Base-by-base conservation (phyloP, 768 basidiomycete species). In the Tricholomella constricta region DNA sequence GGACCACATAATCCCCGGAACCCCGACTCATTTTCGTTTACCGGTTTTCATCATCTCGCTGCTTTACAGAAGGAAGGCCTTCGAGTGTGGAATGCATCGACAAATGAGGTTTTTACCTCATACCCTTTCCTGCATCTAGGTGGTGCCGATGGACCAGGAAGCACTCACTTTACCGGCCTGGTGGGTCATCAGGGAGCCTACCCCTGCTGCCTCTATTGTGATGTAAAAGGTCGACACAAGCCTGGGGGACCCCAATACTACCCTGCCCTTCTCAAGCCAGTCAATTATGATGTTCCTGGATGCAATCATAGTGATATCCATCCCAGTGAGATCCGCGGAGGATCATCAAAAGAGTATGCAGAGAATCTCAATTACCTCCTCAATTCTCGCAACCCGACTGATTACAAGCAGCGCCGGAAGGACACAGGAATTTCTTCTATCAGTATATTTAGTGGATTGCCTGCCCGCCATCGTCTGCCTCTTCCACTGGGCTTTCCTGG, bases 1-100 rank as follows among this genome's bases (percentile, higher is more conserved):
- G 73, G 76, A 0, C 73, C 73, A 0, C 64, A 75, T n/a, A 71
- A 71, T 27, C 71, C 72, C 4, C 69, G 72, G 41, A 59, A 65
- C 40, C 35, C 68, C 4, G 73, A 77, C 27, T 71, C 71, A 4
- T 76, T 65, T 48, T 41, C 70, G 0, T 74, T 66, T 51, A 64
- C 61, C 0, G 57, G 63, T 10, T 55, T 77, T 10, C 60, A 71
- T 47, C 51, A 57, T 17, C 25, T 57, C 27, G 14, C 55, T 17
- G 60, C 58, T 0, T 6, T 67, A 0, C 61, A 68, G 12, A 25
- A 35, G 1, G 57, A 63, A 17, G 61, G 65, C 3, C 49, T 69
- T 2, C 14, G 14, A 0, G 41, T 66, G 2, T 71, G 62, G 63
- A 56, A 65, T 46, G 62, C 58, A 2, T 40, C 52, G 4, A 45